Base-by-base conservation (phyloP, 2,329 filamentous ascomycete species). In the Apiospora marii region DNA sequence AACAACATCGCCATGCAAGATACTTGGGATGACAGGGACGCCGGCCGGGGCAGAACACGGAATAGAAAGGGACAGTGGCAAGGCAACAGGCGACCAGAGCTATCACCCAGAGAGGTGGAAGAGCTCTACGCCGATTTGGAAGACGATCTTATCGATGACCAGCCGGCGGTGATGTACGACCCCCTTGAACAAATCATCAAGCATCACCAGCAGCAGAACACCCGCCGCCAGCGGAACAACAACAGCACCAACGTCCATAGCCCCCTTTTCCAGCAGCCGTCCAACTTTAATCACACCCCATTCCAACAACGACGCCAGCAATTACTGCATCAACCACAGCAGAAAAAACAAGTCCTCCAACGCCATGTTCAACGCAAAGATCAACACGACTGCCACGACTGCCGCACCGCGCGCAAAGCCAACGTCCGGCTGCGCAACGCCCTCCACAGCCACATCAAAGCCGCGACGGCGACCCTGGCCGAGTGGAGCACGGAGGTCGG, bases 401-500 rank as follows among this genome's bases (percentile, higher is more conserved):
- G 79, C 72, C 76, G 78, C 73, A 46, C 69, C n/a, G 75, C 77
- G 13, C 78, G 78, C 10, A 78, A 76, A 67, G 75, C 77, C 3
- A 80, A 80, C 75, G 69, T 79, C 12, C 72, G 70, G 22, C 76
- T 80, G 68, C 77, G 76, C 46, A 74, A 79, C 75, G 77, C 73
- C 74, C 24, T 72, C 10, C 8, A 43, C 27, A 70, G 71, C 6
- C 51, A 67, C 16, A 41, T 75, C 24, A 19, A 43, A 27, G 53
- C 61, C 19, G 68, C 69, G 68, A 71, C 70, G 41, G 74, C 37
- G 68, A 74, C n/a, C 51, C 73, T 73, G 46, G 70, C 37, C 58
- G 74, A 71, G 51, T 80, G 79, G 78, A 75, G 78, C 72, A 74
- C 74, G 43, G 78, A 79, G 22, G 78, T 77, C 16, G 78, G 77